These are phyloP conservation scores for Kurtzmaniella natalensis DNA, from an alignment of 1,139 yeast species.

Conservation along the genomic window DNA sequence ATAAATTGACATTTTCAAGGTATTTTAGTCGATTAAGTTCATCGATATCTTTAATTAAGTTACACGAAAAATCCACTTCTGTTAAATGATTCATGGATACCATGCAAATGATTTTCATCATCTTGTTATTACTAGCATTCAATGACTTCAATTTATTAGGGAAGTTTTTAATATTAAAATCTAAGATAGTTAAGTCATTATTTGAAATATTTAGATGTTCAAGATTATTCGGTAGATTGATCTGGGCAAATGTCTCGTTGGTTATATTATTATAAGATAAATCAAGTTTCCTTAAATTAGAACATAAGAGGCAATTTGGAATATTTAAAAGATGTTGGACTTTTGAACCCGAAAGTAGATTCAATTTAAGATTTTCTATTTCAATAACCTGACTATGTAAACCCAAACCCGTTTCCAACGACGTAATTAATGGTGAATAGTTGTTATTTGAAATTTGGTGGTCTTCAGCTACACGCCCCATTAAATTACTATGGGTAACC, in stretches of 20 bases:
- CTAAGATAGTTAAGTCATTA: constrained; percentile 14
- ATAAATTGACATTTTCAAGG: constrained; percentile 17
- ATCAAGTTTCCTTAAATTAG: constrained; percentile 15
- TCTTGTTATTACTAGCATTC: constrained; percentile 22
- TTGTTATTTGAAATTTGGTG: neutral
- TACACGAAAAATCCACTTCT: constrained; percentile 18
- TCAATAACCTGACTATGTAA: constrained; percentile 8
- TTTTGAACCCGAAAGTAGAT: constrained; percentile 10
- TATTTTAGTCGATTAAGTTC: constrained; percentile 10
- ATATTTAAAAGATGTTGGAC: constrained; percentile 1
- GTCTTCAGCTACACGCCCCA: neutral
- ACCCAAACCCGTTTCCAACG: too few species aligned
- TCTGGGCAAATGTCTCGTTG: constrained; percentile 10
- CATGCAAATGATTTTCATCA: constrained; percentile 9
- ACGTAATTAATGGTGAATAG: neutral
- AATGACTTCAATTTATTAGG: constrained; percentile 11
- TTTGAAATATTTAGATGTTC: constrained; percentile 21
- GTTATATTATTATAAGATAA: constrained; percentile 20
- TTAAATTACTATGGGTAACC: neutral
- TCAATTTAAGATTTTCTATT: constrained; percentile 13
- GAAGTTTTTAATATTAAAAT: constrained; percentile 10
- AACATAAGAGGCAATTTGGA: constrained; percentile 9
- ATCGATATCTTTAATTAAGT: constrained; percentile 13
- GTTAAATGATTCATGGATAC: constrained; percentile 4
- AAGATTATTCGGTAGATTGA: constrained; percentile 16